Percentiles rank a stretch among this genome's conserved stretches.
Evolutionary conservation across 495 filamentous ascomycete genomes (phyloP).

Genomic region (Trichocladium uniseriatum): DNA sequence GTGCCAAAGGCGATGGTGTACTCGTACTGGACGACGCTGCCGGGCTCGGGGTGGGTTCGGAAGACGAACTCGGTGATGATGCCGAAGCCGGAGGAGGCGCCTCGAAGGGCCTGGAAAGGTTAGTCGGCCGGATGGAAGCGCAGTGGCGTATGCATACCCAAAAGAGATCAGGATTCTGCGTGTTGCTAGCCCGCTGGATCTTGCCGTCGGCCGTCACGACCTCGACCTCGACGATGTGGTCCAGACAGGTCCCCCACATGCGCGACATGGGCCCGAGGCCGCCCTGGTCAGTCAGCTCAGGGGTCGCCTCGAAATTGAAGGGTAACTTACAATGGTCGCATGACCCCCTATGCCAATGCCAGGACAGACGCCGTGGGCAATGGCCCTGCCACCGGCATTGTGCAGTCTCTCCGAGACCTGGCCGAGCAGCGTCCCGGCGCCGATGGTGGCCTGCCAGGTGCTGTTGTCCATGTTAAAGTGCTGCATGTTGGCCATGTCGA

Average conservation of each 20-base stretch:
- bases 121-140: background rate
- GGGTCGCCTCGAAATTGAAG: too few relatives aligned
- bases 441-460: conserved; percentile 54
- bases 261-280: conserved; percentile 46
- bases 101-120: conserved; percentile 39
- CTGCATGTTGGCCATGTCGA: conserved; percentile 49
- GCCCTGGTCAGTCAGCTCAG: conserved; percentile 33
- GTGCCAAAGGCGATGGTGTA: conserved; percentile 38
- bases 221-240: conserved; percentile 47
- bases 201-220: conserved; percentile 52
- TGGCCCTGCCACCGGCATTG: conserved; percentile 51
- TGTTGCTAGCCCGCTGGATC: conserved; percentile 44
- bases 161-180: conserved; percentile 49
- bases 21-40: conserved; percentile 41
- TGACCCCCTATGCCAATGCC: conserved; percentile 64
- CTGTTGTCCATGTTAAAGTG: conserved; percentile 43
- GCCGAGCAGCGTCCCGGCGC: conserved; percentile 53
- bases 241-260: conserved; percentile 47
- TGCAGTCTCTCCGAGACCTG: conserved; percentile 52
- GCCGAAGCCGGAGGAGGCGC: conserved; percentile 54
- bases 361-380: conserved; percentile 59
- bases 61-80: conserved; percentile 57
- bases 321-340: conserved; percentile 47
- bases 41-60: conserved; percentile 49
- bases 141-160: conserved; percentile 28